Base-by-base conservation (phyloP, 441 rosid genomes). In the Adansonia gregorii region DNA sequence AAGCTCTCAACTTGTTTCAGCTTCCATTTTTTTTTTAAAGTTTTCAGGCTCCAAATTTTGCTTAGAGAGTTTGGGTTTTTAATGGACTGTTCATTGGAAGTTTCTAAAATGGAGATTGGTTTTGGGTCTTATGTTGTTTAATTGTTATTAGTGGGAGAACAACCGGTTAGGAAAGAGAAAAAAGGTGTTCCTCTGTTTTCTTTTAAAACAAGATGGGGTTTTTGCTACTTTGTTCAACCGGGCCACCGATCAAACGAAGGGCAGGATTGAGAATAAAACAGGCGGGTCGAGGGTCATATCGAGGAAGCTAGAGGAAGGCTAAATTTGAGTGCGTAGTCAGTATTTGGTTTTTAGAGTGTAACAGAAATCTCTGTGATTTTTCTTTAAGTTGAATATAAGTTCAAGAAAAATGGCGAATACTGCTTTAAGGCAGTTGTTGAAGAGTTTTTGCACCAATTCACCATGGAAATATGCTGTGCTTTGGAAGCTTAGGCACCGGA, bases 281-380 rank as follows among this genome's bases (percentile, higher is more conserved):
- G 72, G 90, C 94, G 10, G 94, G 94, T 15, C 73, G 92, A 81
- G 89, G 92, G 43, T 90, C 92, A 35, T 89, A 89, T 49, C 80
- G 90, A 8, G 94, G 87, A 17, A 86, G 92, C 74, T 90, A 90
- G 89, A 20, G 63, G 68, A 83, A 55, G 61, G 66, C 35, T 77
- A 69, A 17, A 61, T 58, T 70, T 64, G 15, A 45, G 22, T 75
- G 2, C 35, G 61, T 63, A 11, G 65, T 72, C 74, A 58, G 63
- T 20, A 52, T n/a, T 74, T 67, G 59, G 70, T 79, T 82, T 31
- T 46, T 80, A 67, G 22, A 80, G 39, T 68, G 81, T 72, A 67
- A 59, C 74, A 75, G 68, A 68, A 61, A 41, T 54, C 70, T 76
- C 70, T 76, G 64, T 70, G 76, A 46, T 52, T 72, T 54, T 80